phyloP scores from a whole-genome alignment of 2,329 filamentous ascomycete genomes.

The Fonsecaea multimorphosa region DNA sequence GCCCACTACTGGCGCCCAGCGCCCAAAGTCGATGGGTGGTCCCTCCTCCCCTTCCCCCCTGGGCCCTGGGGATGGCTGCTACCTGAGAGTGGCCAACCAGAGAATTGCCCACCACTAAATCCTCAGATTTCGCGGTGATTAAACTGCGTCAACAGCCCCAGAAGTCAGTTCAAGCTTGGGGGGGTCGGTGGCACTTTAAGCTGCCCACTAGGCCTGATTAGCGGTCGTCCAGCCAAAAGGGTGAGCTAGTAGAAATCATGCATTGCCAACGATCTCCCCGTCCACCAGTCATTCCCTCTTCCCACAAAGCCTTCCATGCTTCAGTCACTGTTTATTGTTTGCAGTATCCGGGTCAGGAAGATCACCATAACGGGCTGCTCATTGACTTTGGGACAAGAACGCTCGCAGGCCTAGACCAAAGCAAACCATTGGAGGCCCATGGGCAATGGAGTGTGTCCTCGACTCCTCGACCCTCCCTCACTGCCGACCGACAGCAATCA shows the following conservation, averaged over 20 bases:
- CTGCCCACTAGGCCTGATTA: constrained; percentile 10
- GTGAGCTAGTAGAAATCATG: constrained; percentile 4
- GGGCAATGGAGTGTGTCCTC: neutral
- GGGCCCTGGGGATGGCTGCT: constrained; percentile 8
- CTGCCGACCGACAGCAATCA: constrained; percentile 27
- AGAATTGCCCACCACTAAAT: constrained; percentile 1
- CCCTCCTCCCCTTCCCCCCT: neutral
- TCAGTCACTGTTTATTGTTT: neutral
- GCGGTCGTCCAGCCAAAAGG: constrained; percentile 4
- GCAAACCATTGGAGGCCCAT: neutral
- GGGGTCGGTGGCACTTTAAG: constrained; percentile 15
- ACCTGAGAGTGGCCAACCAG: constrained; percentile 16
- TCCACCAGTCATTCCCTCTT: constrained; percentile 6
- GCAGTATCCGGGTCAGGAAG: neutral
- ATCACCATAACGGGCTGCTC: neutral
- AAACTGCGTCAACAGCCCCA: constrained; percentile 21
- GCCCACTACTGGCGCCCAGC: too few species aligned
- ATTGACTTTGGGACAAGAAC: neutral
- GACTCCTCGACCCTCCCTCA: constrained; percentile 17
- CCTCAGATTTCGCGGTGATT: constrained; percentile 23
- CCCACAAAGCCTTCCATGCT: neutral
- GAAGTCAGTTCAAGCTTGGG: constrained; percentile 13
- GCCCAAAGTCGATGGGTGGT: neutral
- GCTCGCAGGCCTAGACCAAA: neutral
- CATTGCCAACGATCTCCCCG: constrained; percentile 4